Base-by-base conservation (phyloP, 2,329 filamentous ascomycete species). In the Epichloe sp. region DNA sequence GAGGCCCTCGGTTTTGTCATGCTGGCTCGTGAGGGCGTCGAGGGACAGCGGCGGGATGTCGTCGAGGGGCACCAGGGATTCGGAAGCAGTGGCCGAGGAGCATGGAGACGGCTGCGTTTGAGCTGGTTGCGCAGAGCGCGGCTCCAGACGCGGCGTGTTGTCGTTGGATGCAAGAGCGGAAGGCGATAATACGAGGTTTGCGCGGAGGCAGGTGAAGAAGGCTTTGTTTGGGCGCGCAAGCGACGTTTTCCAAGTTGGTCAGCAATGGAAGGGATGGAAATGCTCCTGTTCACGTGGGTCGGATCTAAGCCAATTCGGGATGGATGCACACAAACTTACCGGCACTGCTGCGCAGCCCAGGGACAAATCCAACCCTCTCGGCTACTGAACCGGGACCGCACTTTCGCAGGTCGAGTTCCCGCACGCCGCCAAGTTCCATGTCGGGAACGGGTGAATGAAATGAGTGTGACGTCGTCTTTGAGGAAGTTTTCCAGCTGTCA, bases 161-260 rank as follows among this genome's bases (percentile, higher is more conserved):
- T 75, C 73, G 54, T 79, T 75, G 47, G 83, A 83, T 44, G 82
- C 78, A 56, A 84, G 68, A 52, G 80, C 70, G 55, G 74, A 81
- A 44, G 73, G 71, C 48, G 74, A 76, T 52, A 91, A 80, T 59
- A 83, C 82, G 51, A 93, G 78, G 62, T 93, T 93, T 56, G 85
- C 85, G 58, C 86, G 82, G 15, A 93, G 76, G 59, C 88, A 91
- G 51, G 82, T 85, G 68, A 93, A 85, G 72, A 93, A 93, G 26
- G 86, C 87, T 93, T 31, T 10, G 8, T 19, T 19, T 19, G 10
- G 31, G 7, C 31, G 7, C 31, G 31, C 26, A 31, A 31, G 26
- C 31, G 10, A 4, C 8, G 31, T 31, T 10, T 31, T 10, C 31
- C 10, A 31, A 31, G 31, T 31, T 31, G 8, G 31, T 31, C 8